A percentile compares a stretch with the other conserved stretches of the same genome.
Conservation (phyloP, 2,329 filamentous ascomycete species). For the Penicillium polonicum region DNA sequence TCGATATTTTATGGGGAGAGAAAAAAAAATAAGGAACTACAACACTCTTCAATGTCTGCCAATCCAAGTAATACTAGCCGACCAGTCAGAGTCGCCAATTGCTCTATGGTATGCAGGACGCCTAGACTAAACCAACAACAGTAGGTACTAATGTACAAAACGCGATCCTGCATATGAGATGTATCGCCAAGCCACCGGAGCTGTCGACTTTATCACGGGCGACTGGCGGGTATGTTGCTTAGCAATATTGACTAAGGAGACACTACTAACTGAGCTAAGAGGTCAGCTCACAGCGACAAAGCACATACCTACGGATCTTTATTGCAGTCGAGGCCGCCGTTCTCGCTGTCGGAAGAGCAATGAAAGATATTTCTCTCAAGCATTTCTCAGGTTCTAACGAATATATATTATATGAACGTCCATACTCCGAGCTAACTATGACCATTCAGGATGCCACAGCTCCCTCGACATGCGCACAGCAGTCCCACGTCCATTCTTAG, state of each 20-base stretch:
- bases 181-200: constrained; percentile 39
- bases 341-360: constrained; percentile 29
- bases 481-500: constrained; percentile 42
- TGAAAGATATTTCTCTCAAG: constrained; percentile 42
- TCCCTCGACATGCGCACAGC: constrained; percentile 46
- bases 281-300: constrained; percentile 41
- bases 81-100: constrained; percentile 36
- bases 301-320: constrained; percentile 49
- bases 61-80: neutral
- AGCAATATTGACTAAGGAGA: neutral
- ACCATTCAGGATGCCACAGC: constrained; percentile 39
- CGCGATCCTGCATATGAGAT: constrained; percentile 40
- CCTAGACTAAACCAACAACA: neutral
- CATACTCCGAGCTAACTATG: neutral
- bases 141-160: constrained; percentile 1
- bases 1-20: neutral
- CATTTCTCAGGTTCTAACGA: constrained; percentile 40
- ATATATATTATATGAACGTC: neutral
- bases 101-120: constrained; percentile 25
- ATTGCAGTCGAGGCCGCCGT: constrained; percentile 35
- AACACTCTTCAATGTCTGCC: neutral
- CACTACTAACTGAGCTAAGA: constrained; percentile 29
- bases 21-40: neutral
- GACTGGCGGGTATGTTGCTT: constrained; percentile 45
- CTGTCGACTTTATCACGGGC: constrained; percentile 54